Evolutionary conservation across 305 asterid genomes (phyloP).

Genomic region (Plantago coronopus): DNA sequence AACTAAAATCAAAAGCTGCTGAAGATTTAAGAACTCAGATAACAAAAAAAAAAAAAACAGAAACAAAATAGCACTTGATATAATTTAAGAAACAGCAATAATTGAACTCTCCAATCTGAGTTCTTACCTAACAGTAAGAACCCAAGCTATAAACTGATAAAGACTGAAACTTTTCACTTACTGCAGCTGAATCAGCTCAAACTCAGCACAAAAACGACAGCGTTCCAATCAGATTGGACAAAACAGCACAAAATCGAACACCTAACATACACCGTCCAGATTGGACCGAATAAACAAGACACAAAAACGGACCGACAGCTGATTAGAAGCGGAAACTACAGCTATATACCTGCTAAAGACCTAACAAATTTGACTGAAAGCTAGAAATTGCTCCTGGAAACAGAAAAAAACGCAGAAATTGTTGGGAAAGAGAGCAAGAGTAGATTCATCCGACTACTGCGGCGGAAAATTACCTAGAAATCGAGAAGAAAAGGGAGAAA

Average conservation of each 20-base stretch:
- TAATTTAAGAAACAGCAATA: not conserved
- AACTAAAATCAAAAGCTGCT: no score
- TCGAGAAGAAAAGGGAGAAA: conserved; percentile 10
- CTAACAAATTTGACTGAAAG: no score
- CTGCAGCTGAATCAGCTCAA: conserved; percentile 47
- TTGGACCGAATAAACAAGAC: no score
- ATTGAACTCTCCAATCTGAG: conserved; percentile 1
- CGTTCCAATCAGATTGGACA: conserved; percentile 27
- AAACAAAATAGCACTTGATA: no score
- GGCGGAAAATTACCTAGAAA: conserved; percentile 21
- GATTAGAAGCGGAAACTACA: no score
- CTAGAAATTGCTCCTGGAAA: no score
- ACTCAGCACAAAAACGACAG: conserved; percentile 14
- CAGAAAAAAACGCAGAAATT: not conserved
- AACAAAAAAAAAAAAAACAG: conserved; percentile 2
- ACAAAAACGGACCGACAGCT: no score
- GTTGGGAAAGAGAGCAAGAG: conserved; percentile 2
- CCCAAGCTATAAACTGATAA: not conserved
- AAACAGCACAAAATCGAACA: not conserved
- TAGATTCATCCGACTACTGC: conserved; percentile 1
- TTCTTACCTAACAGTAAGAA: conserved; percentile 15
- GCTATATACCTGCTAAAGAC: no score
- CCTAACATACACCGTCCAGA: not conserved
- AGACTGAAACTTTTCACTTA: conserved; percentile 25
- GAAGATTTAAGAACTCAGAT: not conserved